Evolutionary conservation across 2,329 filamentous ascomycete species (phyloP).

Genomic region (Mycosphaerella sp.): DNA sequence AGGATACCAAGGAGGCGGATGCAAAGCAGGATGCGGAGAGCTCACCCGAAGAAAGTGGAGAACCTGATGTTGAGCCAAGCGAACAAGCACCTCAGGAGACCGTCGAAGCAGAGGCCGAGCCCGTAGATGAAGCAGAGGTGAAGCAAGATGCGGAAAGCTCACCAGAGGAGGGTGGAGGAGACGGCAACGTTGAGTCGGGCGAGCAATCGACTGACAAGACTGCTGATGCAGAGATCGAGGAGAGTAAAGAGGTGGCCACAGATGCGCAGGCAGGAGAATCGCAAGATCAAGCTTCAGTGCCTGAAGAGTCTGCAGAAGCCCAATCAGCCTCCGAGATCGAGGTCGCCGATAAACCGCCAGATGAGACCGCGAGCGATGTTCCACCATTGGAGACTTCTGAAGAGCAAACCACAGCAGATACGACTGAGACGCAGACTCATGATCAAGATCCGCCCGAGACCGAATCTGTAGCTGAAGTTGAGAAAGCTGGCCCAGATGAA

Average conservation of each 20-base stretch:
- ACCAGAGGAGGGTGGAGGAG: constrained; percentile 1
- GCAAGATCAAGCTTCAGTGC: not conserved
- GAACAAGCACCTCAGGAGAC: too few relatives aligned
- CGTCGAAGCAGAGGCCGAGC: too few relatives aligned
- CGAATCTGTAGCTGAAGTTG: not conserved
- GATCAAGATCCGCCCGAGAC: not conserved
- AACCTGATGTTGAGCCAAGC: too few relatives aligned
- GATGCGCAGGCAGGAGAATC: not conserved
- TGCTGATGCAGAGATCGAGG: not conserved
- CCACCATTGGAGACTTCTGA: not conserved
- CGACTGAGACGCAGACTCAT: not conserved
- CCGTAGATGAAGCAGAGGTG: too few relatives aligned
- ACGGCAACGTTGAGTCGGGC: not conserved
- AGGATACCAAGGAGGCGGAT: too few relatives aligned
- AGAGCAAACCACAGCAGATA: not conserved
- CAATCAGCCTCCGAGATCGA: not conserved
- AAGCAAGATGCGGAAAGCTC: too few relatives aligned
- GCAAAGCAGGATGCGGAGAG: too few relatives aligned
- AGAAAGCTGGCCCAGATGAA: not conserved
- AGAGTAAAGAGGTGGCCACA: not conserved
- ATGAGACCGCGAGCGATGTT: not conserved
- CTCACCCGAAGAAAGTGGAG: too few relatives aligned
- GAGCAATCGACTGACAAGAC: not conserved
- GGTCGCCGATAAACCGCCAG: not conserved
- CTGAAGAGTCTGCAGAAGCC: not conserved